These are phyloP conservation scores for Gelatoporia subvermispora DNA, from an alignment of 768 basidiomycete species.

Conservation along the genomic window DNA sequence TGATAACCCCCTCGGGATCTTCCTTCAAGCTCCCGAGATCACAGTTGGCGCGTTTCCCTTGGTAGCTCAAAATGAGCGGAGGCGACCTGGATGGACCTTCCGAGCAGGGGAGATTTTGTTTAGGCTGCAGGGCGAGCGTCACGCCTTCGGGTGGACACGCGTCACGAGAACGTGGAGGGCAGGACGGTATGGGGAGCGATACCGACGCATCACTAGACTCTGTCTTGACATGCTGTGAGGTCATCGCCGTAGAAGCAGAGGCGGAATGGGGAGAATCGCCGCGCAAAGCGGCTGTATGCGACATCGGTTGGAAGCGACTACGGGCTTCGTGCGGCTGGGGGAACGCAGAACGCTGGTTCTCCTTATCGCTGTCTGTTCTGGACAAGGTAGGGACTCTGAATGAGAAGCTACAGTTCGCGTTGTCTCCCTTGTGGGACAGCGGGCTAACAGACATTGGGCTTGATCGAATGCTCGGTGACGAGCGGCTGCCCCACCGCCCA, in stretches of 20 bases:
- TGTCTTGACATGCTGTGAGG: background rate
- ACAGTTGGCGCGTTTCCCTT: conserved; percentile 20
- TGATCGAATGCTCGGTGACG: no score
- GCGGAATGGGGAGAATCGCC: background rate
- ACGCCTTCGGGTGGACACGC: no score
- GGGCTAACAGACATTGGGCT: background rate
- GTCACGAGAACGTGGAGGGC: no score
- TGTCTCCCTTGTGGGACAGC: background rate
- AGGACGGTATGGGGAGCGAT: no score
- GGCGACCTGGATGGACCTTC: background rate
- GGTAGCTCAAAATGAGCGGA: conserved; percentile 7
- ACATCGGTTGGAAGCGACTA: background rate
- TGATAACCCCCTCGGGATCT: conserved; percentile 42
- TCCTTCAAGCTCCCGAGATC: conserved; percentile 39
- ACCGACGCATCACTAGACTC: background rate
- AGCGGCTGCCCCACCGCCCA: no score
- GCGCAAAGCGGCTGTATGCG: background rate
- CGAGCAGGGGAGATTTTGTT: background rate
- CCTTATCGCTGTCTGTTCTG: background rate
- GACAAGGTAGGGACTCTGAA: background rate
- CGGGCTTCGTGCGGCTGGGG: background rate
- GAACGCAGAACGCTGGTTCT: background rate
- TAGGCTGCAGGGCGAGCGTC: no score
- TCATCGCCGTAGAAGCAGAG: background rate
- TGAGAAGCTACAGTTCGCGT: background rate